Percentiles rank a stretch among this genome's conserved stretches.
phyloP scores from a whole-genome alignment of 352 stramenopile genomes.

The Phytophthora cryptogea region DNA sequence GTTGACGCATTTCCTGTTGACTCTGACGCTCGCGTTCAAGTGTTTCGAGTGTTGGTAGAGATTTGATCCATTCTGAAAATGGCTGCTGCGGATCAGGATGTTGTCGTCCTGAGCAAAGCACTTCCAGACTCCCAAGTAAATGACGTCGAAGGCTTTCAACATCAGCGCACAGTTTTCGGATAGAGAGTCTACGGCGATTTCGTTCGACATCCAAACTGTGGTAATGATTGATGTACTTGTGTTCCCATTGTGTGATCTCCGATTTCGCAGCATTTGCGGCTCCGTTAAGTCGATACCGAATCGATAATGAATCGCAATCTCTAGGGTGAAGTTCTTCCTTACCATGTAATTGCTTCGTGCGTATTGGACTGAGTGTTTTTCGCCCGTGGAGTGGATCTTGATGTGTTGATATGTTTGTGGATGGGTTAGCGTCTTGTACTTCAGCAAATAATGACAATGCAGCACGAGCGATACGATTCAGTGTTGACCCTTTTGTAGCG shows the following conservation, averaged over 20 bases:
- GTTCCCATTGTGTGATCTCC: slow-evolving; percentile 16
- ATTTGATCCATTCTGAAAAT: slow-evolving; percentile 60
- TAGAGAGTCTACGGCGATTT: slow-evolving; percentile 27
- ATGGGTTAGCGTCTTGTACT: not conserved
- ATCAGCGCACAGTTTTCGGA: slow-evolving; percentile 26
- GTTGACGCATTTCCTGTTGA: slow-evolving; percentile 45
- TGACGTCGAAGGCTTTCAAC: slow-evolving; percentile 40
- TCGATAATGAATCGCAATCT: not conserved
- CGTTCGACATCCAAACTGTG: slow-evolving; percentile 8
- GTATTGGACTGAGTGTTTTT: slow-evolving; percentile 15
- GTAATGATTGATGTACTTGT: not conserved
- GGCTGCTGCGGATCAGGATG: slow-evolving; percentile 48
- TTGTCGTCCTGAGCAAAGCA: slow-evolving; percentile 44
- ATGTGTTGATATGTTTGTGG: not conserved
- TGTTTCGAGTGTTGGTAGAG: slow-evolving; percentile 59
- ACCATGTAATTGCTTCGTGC: not conserved
- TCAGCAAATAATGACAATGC: slow-evolving; percentile 13
- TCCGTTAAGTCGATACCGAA: slow-evolving; percentile 17
- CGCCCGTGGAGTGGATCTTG: not conserved
- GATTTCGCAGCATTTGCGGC: slow-evolving; percentile 9
- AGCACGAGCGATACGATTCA: slow-evolving; percentile 17
- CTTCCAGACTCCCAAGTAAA: slow-evolving; percentile 36
- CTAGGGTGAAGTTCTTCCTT: not conserved
- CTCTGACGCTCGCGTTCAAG: slow-evolving; percentile 38
- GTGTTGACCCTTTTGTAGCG: slow-evolving; percentile 9